Evolutionary conservation across 768 basidiomycete genomes (phyloP), one percentile per base, ranked within the genome.

Genomic region (Phylloporus sp.): DNA sequence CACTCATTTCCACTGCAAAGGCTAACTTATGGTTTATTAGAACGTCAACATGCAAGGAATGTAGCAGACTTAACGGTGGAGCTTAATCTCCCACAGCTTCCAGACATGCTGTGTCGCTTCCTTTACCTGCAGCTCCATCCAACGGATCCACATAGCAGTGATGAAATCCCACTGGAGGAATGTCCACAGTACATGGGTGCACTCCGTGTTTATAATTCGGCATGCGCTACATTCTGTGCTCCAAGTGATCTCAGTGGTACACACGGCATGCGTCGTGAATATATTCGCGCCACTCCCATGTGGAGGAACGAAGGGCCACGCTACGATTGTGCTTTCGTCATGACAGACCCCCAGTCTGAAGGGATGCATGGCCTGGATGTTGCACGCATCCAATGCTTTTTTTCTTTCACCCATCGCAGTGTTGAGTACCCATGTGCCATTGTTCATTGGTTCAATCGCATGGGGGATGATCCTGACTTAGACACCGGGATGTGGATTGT

Each of bases 401-500:
- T 41, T 41, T 26, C 40, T 1, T 64, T 70, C 41, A 12, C 13
- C 2, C 42, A 41, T 16, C 18, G 7, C 6, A 7, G 24, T 12
- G 13, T 7, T 26, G 23, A 41, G 23, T 63, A 58, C 26, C 51
- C 57, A 2, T 68, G 66, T 43, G 63, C 63, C 0, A 32, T 60
- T 0, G 45, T 66, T 1, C 23, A 50, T 4, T 70, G 65, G 62
- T 65, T 65, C 13, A 38, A 54, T 28, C 35, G 39, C 7, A 45
- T 59, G 3, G 52, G 28, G 5, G 49, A 66, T 10, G 18, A 27
- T 0, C 67, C 67, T 3, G 62, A 68, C 47, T 15, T 46, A 20
- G 55, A 51, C 8, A 71, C 59, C 0, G 63, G 68, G 0, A 63
- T 70, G 62, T 71, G 68, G 68, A 43, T 63, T 6, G 63, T 66